Evolutionary conservation across 306 rosid genomes (phyloP).

Genomic region (Acacia confusa): DNA sequence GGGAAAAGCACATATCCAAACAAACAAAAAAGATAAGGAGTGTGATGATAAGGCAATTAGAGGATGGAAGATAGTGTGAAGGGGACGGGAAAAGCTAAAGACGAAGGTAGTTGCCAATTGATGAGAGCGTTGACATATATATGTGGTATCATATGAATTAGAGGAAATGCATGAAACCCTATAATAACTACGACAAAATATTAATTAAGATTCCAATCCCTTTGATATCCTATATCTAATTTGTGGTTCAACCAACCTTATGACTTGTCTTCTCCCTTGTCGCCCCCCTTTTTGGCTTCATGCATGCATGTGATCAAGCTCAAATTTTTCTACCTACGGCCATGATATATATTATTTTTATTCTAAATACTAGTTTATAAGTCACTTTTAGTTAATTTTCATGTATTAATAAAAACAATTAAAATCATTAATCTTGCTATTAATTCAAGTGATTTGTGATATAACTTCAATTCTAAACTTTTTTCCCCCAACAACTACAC

Average conservation of each 20-base stretch:
- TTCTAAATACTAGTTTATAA: too few species aligned
- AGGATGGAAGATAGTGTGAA: background rate
- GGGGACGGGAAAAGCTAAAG: background rate
- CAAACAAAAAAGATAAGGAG: background rate
- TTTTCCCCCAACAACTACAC: too few species aligned
- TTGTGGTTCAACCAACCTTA: background rate
- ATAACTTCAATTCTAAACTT: too few species aligned
- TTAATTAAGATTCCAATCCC: background rate
- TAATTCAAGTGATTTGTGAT: too few species aligned
- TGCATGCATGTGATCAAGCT: background rate
- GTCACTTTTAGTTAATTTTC: too few species aligned
- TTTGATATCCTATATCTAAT: background rate
- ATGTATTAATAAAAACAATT: too few species aligned
- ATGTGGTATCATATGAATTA: background rate
- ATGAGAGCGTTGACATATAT: background rate
- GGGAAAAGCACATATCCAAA: too few species aligned
- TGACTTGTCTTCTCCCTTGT: background rate
- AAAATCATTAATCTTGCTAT: too few species aligned
- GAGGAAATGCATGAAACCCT: background rate
- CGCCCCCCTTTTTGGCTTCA: background rate
- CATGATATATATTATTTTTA: too few species aligned
- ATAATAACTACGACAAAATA: background rate
- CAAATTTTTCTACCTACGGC: background rate
- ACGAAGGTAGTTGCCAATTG: background rate
- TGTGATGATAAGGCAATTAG: background rate